A percentile compares a stretch with the other conserved stretches of the same genome.
phyloP scores from a whole-genome alignment of 164 flowering plant genomes.

The Piper longum region DNA sequence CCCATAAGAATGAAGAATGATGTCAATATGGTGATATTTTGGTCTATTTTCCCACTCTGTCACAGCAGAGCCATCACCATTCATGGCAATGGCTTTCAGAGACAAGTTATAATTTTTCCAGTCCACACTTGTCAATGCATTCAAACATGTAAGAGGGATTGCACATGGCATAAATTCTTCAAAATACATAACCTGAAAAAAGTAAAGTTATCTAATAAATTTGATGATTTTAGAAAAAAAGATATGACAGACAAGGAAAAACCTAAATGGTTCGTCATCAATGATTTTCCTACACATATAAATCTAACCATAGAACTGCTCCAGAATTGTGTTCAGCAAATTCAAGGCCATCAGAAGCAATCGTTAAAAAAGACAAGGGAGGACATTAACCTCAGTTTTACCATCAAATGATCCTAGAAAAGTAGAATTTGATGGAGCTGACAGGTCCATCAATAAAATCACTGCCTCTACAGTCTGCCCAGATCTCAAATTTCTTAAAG shows the following conservation, averaged over 20 bases:
- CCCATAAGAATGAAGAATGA: conserved; percentile 55
- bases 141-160: conserved; percentile 32
- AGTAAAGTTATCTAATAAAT: neutral
- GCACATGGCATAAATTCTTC: conserved; percentile 48
- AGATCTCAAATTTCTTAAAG: conserved; percentile 15
- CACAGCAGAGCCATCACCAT: conserved; percentile 25
- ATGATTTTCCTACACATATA: neutral
- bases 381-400: conserved; percentile 44
- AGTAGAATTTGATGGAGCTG: conserved; percentile 22
- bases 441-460: conserved; percentile 37
- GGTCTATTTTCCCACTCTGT: conserved; percentile 74
- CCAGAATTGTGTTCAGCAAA: neutral
- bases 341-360: neutral
- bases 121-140: conserved; percentile 45
- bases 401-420: conserved; percentile 24
- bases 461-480: conserved; percentile 51
- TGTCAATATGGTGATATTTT: conserved; percentile 32
- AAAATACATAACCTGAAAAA: conserved; percentile 56
- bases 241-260: neutral
- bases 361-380: neutral
- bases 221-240: neutral
- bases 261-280: neutral
- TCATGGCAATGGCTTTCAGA: conserved; percentile 20
- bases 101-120: conserved; percentile 71
- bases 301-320: too few relatives aligned